phyloP scores from a whole-genome alignment of 345 rosid species.

The Firmiana major region DNA sequence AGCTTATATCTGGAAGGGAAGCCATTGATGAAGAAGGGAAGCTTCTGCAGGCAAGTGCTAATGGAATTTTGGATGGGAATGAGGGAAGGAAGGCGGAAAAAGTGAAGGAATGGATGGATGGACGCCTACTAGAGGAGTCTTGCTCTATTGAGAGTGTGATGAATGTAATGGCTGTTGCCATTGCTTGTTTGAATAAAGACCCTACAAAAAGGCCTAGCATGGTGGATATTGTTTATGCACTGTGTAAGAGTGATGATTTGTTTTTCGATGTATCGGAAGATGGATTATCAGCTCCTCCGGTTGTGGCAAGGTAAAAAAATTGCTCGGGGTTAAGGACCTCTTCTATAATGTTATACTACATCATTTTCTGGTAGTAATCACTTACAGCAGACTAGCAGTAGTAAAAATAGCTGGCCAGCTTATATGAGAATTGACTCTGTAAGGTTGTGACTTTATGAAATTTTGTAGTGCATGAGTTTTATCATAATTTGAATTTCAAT shows the following conservation, averaged over 20 bases:
- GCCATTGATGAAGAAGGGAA: constrained; percentile 50
- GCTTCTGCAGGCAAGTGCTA: constrained; percentile 40
- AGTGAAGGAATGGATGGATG: constrained; percentile 44
- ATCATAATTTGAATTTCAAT: no score
- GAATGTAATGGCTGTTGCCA: constrained; percentile 45
- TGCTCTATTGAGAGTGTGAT: constrained; percentile 46
- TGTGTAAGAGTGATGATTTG: constrained; percentile 49
- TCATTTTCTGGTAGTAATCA: background rate
- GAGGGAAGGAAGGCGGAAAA: constrained; percentile 32
- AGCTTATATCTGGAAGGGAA: constrained; percentile 55
- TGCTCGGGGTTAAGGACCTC: background rate
- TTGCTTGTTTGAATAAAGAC: constrained; percentile 48
- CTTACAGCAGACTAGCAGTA: background rate
- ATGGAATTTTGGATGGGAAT: constrained; percentile 33
- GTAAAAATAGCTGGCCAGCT: background rate
- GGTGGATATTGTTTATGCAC: constrained; percentile 64
- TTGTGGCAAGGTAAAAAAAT: constrained; percentile 43
- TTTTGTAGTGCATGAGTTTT: no score
- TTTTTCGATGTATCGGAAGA: constrained; percentile 48
- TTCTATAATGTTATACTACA: background rate
- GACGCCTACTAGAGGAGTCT: constrained; percentile 29
- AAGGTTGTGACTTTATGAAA: no score
- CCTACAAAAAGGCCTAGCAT: constrained; percentile 54
- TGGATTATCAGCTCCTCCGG: constrained; percentile 17
- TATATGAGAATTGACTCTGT: background rate